phyloP scores from a whole-genome alignment of 2,329 filamentous ascomycete species.

The Aspergillus pseudoviridinutans region DNA sequence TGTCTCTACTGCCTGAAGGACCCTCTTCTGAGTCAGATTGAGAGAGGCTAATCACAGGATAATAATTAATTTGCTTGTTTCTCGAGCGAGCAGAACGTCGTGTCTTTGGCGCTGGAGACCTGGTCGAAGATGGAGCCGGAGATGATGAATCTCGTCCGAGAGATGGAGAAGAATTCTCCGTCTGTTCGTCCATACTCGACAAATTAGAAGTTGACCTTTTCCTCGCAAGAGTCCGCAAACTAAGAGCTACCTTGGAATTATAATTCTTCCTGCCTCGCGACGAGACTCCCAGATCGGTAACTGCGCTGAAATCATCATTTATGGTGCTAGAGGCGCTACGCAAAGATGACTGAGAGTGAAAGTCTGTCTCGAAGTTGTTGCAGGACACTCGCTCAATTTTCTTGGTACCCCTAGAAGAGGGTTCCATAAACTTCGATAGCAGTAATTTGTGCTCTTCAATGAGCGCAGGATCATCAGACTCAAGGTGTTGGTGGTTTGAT shows the following conservation, averaged over 20 bases:
- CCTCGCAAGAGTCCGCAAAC: neutral
- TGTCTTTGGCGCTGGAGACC: neutral
- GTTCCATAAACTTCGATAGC: conserved; percentile 24
- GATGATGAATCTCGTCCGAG: neutral
- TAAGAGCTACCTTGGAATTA: neutral
- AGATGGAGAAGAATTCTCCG: neutral
- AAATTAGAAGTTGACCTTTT: neutral
- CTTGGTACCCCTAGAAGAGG: conserved; percentile 2
- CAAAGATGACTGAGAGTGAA: neutral
- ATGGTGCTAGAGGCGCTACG: neutral
- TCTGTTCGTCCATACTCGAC: neutral
- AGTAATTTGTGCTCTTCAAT: conserved; percentile 20
- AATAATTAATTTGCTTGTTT: conserved; percentile 31
- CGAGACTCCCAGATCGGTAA: neutral
- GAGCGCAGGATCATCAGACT: conserved; percentile 17
- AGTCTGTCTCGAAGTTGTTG: neutral
- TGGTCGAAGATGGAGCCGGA: neutral
- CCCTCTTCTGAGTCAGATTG: conserved; percentile 13
- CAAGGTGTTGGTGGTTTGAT: neutral
- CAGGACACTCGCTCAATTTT: neutral
- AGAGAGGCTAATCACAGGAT: conserved; percentile 15
- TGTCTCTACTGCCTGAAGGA: neutral
- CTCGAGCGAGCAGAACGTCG: conserved; percentile 28
- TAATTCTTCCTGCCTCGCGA: neutral
- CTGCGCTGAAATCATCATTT: neutral